phyloP scores from a whole-genome alignment of 805 yeast species.

The Debaryomyces prosopidis region DNA sequence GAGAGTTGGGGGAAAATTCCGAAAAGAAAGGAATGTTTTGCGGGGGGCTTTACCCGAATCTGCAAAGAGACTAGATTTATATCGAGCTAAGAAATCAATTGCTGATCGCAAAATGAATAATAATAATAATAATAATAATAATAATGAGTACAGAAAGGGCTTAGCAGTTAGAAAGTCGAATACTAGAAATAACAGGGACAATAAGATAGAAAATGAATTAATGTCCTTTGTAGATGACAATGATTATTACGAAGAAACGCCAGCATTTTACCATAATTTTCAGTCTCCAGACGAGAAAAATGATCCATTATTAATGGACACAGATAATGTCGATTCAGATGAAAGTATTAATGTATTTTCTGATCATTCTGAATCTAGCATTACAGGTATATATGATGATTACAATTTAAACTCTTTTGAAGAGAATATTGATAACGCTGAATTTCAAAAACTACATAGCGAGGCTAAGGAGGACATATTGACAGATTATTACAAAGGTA shows the following conservation, averaged over 20 bases:
- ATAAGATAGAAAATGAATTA: slow-evolving; percentile 7
- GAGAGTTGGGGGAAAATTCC: slow-evolving; percentile 24
- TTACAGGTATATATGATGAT: not conserved
- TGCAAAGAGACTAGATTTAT: slow-evolving; percentile 31
- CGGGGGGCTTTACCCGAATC: slow-evolving; percentile 43
- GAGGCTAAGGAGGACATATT: too few species aligned
- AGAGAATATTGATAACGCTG: not conserved
- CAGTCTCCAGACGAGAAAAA: not conserved
- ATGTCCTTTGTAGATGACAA: slow-evolving; percentile 21
- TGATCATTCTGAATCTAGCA: not conserved
- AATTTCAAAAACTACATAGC: too few species aligned
- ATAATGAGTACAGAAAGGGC: slow-evolving; percentile 31
- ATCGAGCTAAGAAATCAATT: slow-evolving; percentile 14
- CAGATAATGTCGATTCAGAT: slow-evolving; percentile 7
- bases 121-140: slow-evolving; percentile 2
- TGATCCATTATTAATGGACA: not conserved
- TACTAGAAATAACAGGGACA: not conserved
- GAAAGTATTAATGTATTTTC: slow-evolving; percentile 1
- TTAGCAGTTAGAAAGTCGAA: slow-evolving; percentile 31
- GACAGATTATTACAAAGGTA: too few species aligned
- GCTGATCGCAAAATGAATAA: slow-evolving; percentile 2
- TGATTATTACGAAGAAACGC: slow-evolving; percentile 7
- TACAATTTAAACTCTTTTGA: not conserved
- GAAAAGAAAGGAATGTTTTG: slow-evolving; percentile 30
- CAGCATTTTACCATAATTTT: not conserved